Evolutionary conservation across 2,329 filamentous ascomycete genomes (phyloP), one percentile per base, ranked within the genome.

Genomic region (Pseudogymnoascus sp.): DNA sequence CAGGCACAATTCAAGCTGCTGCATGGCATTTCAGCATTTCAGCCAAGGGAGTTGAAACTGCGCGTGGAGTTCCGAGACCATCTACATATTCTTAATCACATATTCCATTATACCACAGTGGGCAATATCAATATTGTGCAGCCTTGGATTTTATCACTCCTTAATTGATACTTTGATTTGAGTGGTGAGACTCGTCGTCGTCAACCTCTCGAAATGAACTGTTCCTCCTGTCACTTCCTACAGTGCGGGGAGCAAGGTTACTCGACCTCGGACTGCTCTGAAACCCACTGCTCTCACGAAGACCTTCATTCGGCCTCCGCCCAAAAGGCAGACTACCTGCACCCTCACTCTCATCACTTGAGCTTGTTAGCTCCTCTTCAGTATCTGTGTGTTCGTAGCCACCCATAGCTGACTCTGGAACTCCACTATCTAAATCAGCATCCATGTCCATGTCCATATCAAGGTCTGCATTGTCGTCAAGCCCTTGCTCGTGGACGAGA

Each of bases 381-480:
- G 87, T 88, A 74, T 91, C 89, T 7, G 89, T 91, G 72, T 91
- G 88, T 77, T 92, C 88, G 76, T 91, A 91, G 68, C 84, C 83
- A 26, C 76, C 80, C 70, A 85, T 82, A 29, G 71, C 73, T 8
- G 81, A 85, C 65, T 89, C 86, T 19, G 87, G 87, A 37, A 91
- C 83, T 64, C 88, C 86, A 59, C 85, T 86, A 72, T 91, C 88
- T 42, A 91, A 78, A 71, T 91, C 82, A n/a, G 81, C 85, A 61
- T 83, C 86, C 82, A 88, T 86, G 70, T 81, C 81, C 76, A 84
- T 78, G 66, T 79, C 78, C 62, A 69, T 67, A 37, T 73, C 74
- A 31, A 72, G 73, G 59, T 72, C 73, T 6, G 68, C 69, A 6
- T 68, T 64, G 59, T 67, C 63, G n/a, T 72, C 74, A 35, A 75